Conservation (phyloP, 2,329 filamentous ascomycete species). For the Xylaria hypoxylon region DNA sequence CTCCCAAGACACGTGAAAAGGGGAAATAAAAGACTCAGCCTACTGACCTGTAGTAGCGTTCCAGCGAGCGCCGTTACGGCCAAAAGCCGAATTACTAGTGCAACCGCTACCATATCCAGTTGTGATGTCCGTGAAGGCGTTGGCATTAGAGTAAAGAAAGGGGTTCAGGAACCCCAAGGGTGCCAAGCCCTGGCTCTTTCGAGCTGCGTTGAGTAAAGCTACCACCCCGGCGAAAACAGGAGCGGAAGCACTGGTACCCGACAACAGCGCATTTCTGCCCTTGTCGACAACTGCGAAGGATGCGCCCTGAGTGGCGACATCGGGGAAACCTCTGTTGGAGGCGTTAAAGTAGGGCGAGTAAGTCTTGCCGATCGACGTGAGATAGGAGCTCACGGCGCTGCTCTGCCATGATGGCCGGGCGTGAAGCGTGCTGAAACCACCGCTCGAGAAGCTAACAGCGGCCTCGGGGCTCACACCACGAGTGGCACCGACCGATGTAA, state of each 20-base stretch:
- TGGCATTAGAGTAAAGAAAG: constrained; percentile 51
- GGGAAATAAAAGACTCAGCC: no score
- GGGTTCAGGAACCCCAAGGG: constrained; percentile 52
- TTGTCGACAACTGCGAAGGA: constrained; percentile 58
- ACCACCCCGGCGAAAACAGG: constrained; percentile 56
- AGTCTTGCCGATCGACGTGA: constrained; percentile 55
- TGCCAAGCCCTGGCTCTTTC: constrained; percentile 50
- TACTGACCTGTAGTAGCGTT: constrained; percentile 42
- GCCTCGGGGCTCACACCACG: constrained; percentile 53
- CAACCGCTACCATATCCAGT: constrained; percentile 48
- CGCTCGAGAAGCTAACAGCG: constrained; percentile 54
- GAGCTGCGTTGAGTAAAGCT: constrained; percentile 57
- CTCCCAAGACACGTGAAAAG: no score
- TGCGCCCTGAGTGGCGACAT: constrained; percentile 60
- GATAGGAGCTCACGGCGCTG: constrained; percentile 50
- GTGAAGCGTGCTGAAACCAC: constrained; percentile 57
- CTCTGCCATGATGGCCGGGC: constrained; percentile 52
- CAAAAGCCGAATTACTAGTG: constrained; percentile 43
- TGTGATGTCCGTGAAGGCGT: constrained; percentile 49
- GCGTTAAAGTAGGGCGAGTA: constrained; percentile 53
- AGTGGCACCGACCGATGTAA: constrained; percentile 68
- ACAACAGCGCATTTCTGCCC: constrained; percentile 45
- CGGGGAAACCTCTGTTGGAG: constrained; percentile 54
- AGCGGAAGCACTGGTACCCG: constrained; percentile 53
- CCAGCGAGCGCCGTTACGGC: constrained; percentile 46